A percentile compares a stretch with the other conserved stretches of the same genome.
These are phyloP conservation scores for Capsella rubella DNA, from an alignment of 441 rosid genomes.

Conservation along the genomic window DNA sequence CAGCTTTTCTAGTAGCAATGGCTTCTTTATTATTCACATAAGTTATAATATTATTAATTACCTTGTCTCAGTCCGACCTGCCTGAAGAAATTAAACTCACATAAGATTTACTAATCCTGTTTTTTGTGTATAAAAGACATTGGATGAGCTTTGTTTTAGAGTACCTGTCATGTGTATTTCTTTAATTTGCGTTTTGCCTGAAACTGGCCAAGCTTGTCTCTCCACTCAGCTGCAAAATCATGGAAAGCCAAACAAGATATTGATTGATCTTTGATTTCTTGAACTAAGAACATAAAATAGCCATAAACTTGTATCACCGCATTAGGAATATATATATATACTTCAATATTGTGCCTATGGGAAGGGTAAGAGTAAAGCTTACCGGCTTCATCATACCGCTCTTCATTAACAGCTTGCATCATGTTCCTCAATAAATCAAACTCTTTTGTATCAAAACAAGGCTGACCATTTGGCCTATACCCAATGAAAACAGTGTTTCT, in stretches of 20 bases:
- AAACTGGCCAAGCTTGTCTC: slow-evolving; percentile 87
- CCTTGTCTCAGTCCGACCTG: slow-evolving; percentile 11
- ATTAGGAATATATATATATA: too few relatives aligned
- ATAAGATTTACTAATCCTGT: neutral
- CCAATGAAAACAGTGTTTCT: slow-evolving; percentile 13
- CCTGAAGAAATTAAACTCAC: slow-evolving; percentile 2
- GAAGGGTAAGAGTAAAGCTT: slow-evolving; percentile 12
- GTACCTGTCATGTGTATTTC: slow-evolving; percentile 76
- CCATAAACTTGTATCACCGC: too few relatives aligned
- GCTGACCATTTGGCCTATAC: slow-evolving; percentile 90
- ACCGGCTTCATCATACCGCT: slow-evolving; percentile 95
- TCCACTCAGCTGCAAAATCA: slow-evolving; percentile 78
- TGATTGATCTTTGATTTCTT: slow-evolving; percentile 12
- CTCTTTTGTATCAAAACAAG: slow-evolving; percentile 88
- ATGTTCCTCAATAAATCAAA: slow-evolving; percentile 79
- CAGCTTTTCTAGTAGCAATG: slow-evolving; percentile 10
- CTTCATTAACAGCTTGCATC: slow-evolving; percentile 81
- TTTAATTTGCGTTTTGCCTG: slow-evolving; percentile 86
- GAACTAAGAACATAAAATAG: neutral
- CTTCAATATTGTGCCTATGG: neutral
- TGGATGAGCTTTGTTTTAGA: neutral
- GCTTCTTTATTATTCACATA: slow-evolving; percentile 33
- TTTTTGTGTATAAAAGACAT: neutral
- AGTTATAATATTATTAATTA: neutral
- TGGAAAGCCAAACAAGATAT: slow-evolving; percentile 4